These are phyloP conservation scores for Trichocladium antarcticum DNA, from an alignment of 495 filamentous ascomycete species.

Conservation along the genomic window DNA sequence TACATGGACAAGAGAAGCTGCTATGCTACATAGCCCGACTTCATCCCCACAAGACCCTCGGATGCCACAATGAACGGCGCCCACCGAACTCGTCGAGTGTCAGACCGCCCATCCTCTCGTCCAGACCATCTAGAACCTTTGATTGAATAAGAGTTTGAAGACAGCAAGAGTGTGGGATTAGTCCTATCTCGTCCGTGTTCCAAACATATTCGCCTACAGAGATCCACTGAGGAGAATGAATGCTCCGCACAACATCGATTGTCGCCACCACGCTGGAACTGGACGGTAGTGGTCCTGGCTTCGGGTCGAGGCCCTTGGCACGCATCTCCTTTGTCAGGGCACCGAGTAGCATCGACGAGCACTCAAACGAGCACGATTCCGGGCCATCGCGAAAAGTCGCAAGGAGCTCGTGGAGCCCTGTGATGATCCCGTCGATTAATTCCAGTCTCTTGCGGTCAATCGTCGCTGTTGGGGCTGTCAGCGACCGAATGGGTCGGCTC, in stretches of 20 bases:
- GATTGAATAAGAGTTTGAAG: neutral
- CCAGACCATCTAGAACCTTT: neutral
- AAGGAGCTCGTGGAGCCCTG: neutral
- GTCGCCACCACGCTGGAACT: neutral
- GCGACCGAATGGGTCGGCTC: neutral
- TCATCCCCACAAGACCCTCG: neutral
- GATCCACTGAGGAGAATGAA: neutral
- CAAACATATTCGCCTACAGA: neutral
- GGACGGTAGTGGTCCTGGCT: neutral
- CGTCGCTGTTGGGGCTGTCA: neutral
- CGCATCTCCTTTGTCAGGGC: constrained; percentile 8
- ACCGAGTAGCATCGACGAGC: constrained; percentile 6
- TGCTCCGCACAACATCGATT: neutral
- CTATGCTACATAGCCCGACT: too few species aligned
- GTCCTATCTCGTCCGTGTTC: too few species aligned
- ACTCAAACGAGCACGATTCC: constrained; percentile 9
- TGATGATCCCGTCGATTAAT: neutral
- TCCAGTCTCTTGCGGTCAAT: constrained; percentile 2
- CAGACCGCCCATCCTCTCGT: neutral
- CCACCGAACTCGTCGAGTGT: neutral
- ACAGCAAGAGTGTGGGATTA: neutral
- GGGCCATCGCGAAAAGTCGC: neutral
- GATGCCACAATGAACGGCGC: neutral
- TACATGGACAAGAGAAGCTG: neutral
- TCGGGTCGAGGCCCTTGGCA: neutral